Evolutionary conservation across 495 filamentous ascomycete species (phyloP).

Genomic region (Evernia prunastri): DNA sequence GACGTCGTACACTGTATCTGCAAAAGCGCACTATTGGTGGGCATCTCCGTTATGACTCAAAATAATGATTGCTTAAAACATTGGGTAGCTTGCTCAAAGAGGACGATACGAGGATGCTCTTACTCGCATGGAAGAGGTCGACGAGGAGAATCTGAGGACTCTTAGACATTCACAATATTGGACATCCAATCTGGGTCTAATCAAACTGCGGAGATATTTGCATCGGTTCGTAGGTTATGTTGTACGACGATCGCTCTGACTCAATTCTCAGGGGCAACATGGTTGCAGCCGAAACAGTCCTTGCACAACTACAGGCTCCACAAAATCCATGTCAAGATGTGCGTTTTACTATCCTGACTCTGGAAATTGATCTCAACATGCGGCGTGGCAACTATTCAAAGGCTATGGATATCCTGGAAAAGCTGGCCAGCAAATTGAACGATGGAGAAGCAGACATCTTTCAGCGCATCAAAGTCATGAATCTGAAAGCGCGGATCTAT

Average conservation of each 20-base stretch:
- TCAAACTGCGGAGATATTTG: constrained; percentile 64
- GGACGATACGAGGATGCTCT: constrained; percentile 71
- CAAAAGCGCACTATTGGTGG: constrained; percentile 49
- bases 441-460: constrained; percentile 68
- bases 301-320: constrained; percentile 53
- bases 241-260: constrained; percentile 5
- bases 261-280: constrained; percentile 49
- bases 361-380: constrained; percentile 65
- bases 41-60: constrained; percentile 13
- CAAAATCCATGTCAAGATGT: constrained; percentile 59
- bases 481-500: constrained; percentile 68
- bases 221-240: constrained; percentile 43
- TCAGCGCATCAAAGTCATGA: constrained; percentile 66
- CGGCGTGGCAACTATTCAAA: constrained; percentile 54
- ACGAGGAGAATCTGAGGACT: constrained; percentile 59
- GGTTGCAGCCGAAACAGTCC: constrained; percentile 58
- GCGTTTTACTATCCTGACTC: constrained; percentile 58
- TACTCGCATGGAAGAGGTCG: constrained; percentile 57
- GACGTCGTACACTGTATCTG: constrained; percentile 68
- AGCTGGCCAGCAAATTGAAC: constrained; percentile 55
- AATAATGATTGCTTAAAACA: constrained; percentile 22
- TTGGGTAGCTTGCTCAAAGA: constrained; percentile 45
- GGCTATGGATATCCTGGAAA: constrained; percentile 64
- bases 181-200: constrained; percentile 62
- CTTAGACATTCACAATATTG: constrained; percentile 77